phyloP scores from a whole-genome alignment of 768 basidiomycete genomes.

The Xerocomellus intermedius region DNA sequence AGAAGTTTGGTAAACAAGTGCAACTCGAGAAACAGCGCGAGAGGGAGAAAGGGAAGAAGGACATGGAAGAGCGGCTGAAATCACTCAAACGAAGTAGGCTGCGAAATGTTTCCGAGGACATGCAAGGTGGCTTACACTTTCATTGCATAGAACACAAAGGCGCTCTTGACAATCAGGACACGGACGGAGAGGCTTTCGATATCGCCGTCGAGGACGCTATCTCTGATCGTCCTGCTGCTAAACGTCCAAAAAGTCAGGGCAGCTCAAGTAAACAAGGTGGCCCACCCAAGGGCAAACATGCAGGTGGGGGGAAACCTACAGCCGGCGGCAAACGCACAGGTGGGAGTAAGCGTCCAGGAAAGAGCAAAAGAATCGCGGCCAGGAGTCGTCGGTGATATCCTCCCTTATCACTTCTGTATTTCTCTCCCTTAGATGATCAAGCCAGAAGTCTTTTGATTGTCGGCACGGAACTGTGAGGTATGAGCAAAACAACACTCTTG shows the following conservation, averaged over 20 bases:
- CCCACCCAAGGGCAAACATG: conserved; percentile 42
- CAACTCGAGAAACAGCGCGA: conserved; percentile 94
- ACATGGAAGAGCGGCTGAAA: conserved; percentile 83
- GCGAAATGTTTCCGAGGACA: not conserved
- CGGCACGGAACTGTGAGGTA: not conserved
- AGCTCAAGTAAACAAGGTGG: conserved; percentile 32
- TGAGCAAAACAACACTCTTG: not conserved
- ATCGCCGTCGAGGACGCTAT: conserved; percentile 90
- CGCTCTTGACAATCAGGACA: conserved; percentile 62
- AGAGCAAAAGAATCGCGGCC: conserved; percentile 50
- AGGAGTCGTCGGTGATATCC: conserved; percentile 33
- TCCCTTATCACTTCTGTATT: conserved; percentile 5
- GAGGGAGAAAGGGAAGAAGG: conserved; percentile 85
- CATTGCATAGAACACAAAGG: conserved; percentile 72
- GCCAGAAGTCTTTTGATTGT: not conserved
- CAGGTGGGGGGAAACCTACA: conserved; percentile 23
- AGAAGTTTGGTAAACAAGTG: conserved; percentile 98
- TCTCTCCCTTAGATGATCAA: not conserved
- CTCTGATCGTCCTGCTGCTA: conserved; percentile 62
- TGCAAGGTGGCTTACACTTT: conserved; percentile 1
- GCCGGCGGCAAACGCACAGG: conserved; percentile 25
- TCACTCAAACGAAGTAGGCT: conserved; percentile 81
- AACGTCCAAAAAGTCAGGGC: conserved; percentile 40
- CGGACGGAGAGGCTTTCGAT: conserved; percentile 68
- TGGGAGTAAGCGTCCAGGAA: conserved; percentile 54